A percentile compares a stretch with the other conserved stretches of the same genome.
Conservation (phyloP, 257 asterid genomes). For the Solanum virginianum region DNA sequence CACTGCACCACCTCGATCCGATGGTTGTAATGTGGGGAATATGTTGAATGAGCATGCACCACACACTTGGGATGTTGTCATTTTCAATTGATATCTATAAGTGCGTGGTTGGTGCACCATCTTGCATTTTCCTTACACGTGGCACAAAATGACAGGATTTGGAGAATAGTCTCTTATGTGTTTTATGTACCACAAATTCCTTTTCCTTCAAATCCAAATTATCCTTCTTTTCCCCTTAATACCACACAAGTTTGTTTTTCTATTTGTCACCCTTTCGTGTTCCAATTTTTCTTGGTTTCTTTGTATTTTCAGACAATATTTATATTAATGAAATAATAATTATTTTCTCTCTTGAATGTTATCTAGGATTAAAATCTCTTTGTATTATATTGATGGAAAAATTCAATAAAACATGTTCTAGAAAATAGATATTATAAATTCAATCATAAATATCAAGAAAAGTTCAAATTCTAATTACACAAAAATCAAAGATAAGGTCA, state of each 20-base stretch:
- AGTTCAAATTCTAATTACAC: neutral
- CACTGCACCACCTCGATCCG: too few species aligned
- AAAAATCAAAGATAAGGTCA: neutral
- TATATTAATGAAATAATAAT: too few species aligned
- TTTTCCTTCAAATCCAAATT: neutral
- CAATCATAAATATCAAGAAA: neutral
- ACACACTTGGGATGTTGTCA: neutral
- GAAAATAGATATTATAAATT: neutral
- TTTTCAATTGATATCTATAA: neutral
- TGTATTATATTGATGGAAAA: neutral
- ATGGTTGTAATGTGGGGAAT: neutral
- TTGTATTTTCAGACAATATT: neutral
- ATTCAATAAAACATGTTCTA: neutral
- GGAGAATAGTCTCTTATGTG: neutral
- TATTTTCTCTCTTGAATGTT: neutral
- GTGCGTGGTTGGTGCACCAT: slow-evolving; percentile 6
- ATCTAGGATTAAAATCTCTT: neutral
- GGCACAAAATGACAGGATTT: slow-evolving; percentile 17
- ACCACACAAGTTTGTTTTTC: neutral
- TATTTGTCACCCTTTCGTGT: neutral
- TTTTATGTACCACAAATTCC: slow-evolving; percentile 16
- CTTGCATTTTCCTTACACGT: slow-evolving; percentile 4
- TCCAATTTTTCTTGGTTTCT: neutral
- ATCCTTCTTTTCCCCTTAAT: neutral
- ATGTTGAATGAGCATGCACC: neutral